Evolutionary conservation across 345 rosid genomes (phyloP), one percentile per base, ranked within the genome.

Genomic region (Arabidopsis thaliana): DNA sequence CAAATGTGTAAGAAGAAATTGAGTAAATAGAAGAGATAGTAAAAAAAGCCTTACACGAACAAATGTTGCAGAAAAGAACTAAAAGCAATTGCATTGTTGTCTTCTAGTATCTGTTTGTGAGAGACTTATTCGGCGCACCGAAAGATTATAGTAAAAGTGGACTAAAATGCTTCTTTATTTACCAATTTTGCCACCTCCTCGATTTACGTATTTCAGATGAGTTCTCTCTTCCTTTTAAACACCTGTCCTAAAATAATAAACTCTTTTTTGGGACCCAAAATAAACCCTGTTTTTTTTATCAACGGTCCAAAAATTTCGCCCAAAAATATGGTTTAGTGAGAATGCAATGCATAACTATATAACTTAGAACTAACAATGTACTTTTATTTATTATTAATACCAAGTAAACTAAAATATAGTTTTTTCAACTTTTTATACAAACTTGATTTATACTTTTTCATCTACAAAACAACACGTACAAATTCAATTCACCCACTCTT

Each of bases 131-230:
- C 59, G 46, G 55, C 61, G 73, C 79, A 68, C 79, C 65, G 71
- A 77, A 77, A 77, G 60, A 46, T 16, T 24, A 49, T 68, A 33
- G 61, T 41, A 52, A 68, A 60, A 69, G 6, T 13, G 50, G 79
- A 62, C 79, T 36, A 61, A 3, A 55, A 12, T 28, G 9, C 38
- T 44, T 49, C 0, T 12, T 46, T 77, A 69, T 28, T 77, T 70
- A 70, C 76, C 0, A 51, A 44, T 36, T 63, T 20, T 64, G 66
- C 66, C 76, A 63, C 53, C 4, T 12, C 67, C 74, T 77, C 75
- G 65, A 70, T 64, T 64, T 46, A 76, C 80, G 80, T 69, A 42
- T 14, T 42, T 51, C 40, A 59, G 62, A 67, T 67, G 74, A 67
- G 62, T 33, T 67, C 62, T 51, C 58, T 30, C 22, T 6, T 9